Percentiles rank a stretch among this genome's conserved stretches.
Evolutionary conservation across 495 filamentous ascomycete genomes (phyloP).

Genomic region (Penicillium mononematosum): DNA sequence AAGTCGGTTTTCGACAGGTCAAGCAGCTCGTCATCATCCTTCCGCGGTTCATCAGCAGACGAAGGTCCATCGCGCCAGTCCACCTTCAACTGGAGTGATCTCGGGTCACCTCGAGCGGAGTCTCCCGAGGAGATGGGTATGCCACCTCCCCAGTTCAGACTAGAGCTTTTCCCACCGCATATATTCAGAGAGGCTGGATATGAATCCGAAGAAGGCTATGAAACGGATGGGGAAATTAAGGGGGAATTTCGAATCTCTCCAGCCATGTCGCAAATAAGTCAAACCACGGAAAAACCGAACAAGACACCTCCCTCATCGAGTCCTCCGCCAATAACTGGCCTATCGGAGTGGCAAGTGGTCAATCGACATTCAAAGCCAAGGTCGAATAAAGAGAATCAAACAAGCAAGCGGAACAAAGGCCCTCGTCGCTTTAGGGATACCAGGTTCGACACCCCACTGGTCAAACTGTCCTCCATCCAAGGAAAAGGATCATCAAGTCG

Average conservation of each 20-base stretch:
- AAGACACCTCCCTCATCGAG: constrained; percentile 27
- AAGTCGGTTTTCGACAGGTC: constrained; percentile 72
- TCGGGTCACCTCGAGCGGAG: constrained; percentile 29
- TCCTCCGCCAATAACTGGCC: constrained; percentile 26
- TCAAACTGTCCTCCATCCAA: constrained; percentile 33
- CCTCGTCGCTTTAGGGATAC: constrained; percentile 34
- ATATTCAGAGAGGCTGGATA: constrained; percentile 35
- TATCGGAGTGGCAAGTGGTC: constrained; percentile 43
- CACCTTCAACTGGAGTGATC: constrained; percentile 37
- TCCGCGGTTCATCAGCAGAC: constrained; percentile 39
- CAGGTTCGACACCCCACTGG: constrained; percentile 35
- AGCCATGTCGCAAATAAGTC: constrained; percentile 36
- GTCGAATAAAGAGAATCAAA: constrained; percentile 15
- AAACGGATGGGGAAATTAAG: constrained; percentile 42
- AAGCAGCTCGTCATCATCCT: constrained; percentile 60
- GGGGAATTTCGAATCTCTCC: constrained; percentile 29
- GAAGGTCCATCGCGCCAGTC: constrained; percentile 35
- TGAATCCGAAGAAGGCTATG: constrained; percentile 42
- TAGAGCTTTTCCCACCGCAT: constrained; percentile 40
- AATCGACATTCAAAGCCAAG: constrained; percentile 25
- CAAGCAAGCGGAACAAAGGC: constrained; percentile 21
- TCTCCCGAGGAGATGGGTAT: constrained; percentile 34
- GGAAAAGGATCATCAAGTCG: constrained; percentile 39
- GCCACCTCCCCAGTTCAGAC: constrained; percentile 27
- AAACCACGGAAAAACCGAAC: constrained; percentile 32